phyloP scores from a whole-genome alignment of 352 stramenopile genomes.

The Phytopythium sindhum region DNA sequence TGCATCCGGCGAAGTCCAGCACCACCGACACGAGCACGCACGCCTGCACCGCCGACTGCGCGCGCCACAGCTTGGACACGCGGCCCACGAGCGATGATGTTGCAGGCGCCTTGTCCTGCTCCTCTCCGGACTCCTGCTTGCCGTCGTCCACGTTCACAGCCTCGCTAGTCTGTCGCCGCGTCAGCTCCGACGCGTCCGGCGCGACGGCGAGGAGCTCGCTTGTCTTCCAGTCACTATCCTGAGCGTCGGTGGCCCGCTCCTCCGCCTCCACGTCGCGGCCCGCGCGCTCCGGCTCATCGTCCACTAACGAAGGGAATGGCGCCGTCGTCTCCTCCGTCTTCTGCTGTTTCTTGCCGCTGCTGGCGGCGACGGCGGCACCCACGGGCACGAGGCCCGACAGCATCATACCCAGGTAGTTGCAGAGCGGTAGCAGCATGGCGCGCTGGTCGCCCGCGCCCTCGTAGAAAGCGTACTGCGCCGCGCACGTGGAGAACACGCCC shows the following conservation, averaged over 20 bases:
- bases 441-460: conserved; percentile 76
- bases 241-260: neutral
- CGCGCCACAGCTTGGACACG: conserved; percentile 33
- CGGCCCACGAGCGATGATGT: conserved; percentile 9
- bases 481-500: conserved; percentile 82
- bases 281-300: conserved; percentile 16
- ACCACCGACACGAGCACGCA: conserved; percentile 68
- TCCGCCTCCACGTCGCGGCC: neutral
- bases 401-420: conserved; percentile 88
- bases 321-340: neutral
- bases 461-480: conserved; percentile 85
- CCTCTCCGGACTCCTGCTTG: conserved; percentile 10
- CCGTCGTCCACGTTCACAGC: conserved; percentile 16
- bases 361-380: conserved; percentile 2
- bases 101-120: conserved; percentile 15
- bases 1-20: conserved; percentile 79
- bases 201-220: neutral
- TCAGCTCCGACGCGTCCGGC: conserved; percentile 26
- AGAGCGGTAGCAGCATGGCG: conserved; percentile 83
- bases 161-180: conserved; percentile 25
- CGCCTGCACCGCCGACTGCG: conserved; percentile 53
- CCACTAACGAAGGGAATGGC: neutral
- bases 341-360: conserved; percentile 2
- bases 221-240: neutral
- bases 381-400: conserved; percentile 65